Percentiles rank a stretch among this genome's conserved stretches.
Conservation (phyloP, 768 basidiomycete species). For the Suillus tomentosus region DNA sequence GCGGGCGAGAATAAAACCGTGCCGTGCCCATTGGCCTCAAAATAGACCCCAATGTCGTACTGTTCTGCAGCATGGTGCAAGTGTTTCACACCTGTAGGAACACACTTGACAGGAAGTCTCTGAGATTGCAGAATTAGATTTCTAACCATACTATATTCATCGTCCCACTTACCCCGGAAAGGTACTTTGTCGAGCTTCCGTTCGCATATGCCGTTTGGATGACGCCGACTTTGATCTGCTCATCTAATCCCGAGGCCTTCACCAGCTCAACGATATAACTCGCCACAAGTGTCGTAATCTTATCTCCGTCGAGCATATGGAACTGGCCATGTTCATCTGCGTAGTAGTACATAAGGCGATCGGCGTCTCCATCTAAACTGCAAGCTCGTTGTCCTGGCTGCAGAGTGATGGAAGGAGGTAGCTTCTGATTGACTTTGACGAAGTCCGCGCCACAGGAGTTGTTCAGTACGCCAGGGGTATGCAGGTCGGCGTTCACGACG, state of each 20-base stretch:
- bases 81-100: slow-evolving; percentile 96
- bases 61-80: slow-evolving; percentile 96
- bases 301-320: slow-evolving; percentile 96
- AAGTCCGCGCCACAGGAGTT: slow-evolving; percentile 91
- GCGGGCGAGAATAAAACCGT: slow-evolving; percentile 90
- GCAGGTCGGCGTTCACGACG: slow-evolving; percentile 68
- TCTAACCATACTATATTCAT: not conserved
- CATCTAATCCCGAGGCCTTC: slow-evolving; percentile 79
- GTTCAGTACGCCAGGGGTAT: slow-evolving; percentile 76
- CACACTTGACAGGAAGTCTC: slow-evolving; percentile 94
- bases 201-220: slow-evolving; percentile 99
- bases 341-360: slow-evolving; percentile 95
- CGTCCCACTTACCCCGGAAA: slow-evolving; percentile 61
- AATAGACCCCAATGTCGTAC: slow-evolving; percentile 97
- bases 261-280: slow-evolving; percentile 91
- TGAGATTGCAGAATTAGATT: slow-evolving; percentile 34
- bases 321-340: slow-evolving; percentile 76
- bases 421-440: slow-evolving; percentile 89
- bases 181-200: slow-evolving; percentile 92
- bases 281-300: slow-evolving; percentile 93
- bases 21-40: slow-evolving; percentile 98
- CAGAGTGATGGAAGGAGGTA: slow-evolving; percentile 77
- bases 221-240: slow-evolving; percentile 82
- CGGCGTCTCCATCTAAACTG: slow-evolving; percentile 96
- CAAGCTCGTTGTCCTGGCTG: slow-evolving; percentile 80